These are phyloP conservation scores for Phellopilus nigrolimitatus DNA, from an alignment of 1,284 basidiomycete genomes.

Conservation along the genomic window DNA sequence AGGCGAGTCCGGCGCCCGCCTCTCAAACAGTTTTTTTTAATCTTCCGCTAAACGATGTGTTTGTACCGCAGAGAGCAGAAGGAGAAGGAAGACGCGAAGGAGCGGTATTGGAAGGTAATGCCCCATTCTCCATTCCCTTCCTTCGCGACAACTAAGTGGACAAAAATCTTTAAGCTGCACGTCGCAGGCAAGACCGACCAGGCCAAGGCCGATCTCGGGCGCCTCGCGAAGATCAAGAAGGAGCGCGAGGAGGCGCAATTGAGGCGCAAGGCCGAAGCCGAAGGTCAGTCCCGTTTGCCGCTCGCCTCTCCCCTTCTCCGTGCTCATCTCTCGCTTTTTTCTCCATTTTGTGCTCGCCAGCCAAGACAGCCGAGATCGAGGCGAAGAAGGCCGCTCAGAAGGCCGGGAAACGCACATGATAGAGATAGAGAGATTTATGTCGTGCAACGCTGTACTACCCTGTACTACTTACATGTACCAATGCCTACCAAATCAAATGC, in stretches of 20 bases:
- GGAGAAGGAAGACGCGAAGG: slow-evolving; percentile 84
- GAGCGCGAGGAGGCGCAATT: slow-evolving; percentile 83
- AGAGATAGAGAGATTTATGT: background rate
- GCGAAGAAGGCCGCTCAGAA: slow-evolving; percentile 32
- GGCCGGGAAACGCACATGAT: slow-evolving; percentile 28
- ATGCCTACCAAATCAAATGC: background rate
- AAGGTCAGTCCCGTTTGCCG: slow-evolving; percentile 58
- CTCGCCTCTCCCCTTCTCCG: no score
- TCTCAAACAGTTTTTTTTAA: slow-evolving; percentile 1
- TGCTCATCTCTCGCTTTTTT: slow-evolving; percentile 2
- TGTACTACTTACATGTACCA: background rate
- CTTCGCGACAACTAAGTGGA: slow-evolving; percentile 13
- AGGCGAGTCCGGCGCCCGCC: slow-evolving; percentile 38
- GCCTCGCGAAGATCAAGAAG: slow-evolving; percentile 80
- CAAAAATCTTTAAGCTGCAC: slow-evolving; percentile 47
- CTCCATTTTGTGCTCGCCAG: slow-evolving; percentile 26
- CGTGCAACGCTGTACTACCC: background rate
- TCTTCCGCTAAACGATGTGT: slow-evolving; percentile 3
- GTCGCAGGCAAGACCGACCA: slow-evolving; percentile 80
- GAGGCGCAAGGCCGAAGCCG: slow-evolving; percentile 80
- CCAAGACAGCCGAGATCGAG: slow-evolving; percentile 40
- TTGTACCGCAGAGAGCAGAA: slow-evolving; percentile 66
- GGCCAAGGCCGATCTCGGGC: slow-evolving; percentile 81
- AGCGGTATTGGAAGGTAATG: slow-evolving; percentile 77
- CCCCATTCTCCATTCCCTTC: background rate